Evolutionary conservation across 1,284 basidiomycete species (phyloP), one percentile per base, ranked within the genome.

Genomic region (Tilletiopsis washingtonensis): DNA sequence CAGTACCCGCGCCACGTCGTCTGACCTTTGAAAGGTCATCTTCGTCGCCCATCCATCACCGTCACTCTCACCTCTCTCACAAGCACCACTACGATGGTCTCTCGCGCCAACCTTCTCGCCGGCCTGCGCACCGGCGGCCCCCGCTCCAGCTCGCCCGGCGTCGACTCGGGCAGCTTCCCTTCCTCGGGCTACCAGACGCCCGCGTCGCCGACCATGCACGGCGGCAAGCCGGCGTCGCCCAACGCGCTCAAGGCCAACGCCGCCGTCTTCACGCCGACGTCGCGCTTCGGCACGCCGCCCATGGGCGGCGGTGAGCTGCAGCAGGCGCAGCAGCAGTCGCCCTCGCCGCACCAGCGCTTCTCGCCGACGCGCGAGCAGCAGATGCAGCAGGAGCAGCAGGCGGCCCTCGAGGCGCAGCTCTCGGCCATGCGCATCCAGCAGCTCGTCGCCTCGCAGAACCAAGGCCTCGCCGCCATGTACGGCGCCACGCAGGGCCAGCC

Each of bases 291-390:
- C 6, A 7, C 29, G 15, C 38, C 45, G 36, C n/a, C n/a, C n/a
- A 41, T 25, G 7, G 24, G 40, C 51, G 24, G 50, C 29, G 42
- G 34, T 6, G 47, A 38, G 15, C 42, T 49, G n/a, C 51, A 54
- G 37, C 55, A 54, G 32, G 47, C 45, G 20, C 51, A 58, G 36
- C 49, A 48, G 15, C 32, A 40, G 26, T 39, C 40, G 29, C 56
- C 62, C 27, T 57, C 64, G 51, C 55, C 59, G 19, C 65, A 68
- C 52, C 51, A n/a, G n/a, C n/a, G n/a, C n/a, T n/a, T n/a, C n/a
- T 11, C 29, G 15, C 38, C 45, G 36, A 41, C 27, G 7, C 29
- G 40, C 51, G 24, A 52, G 26, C 44, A 39, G 6, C 45, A 38
- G 15, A 42, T 49, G n/a, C 51, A 54, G 37, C 55, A 54, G 32